Evolutionary conservation across 2,329 filamentous ascomycete species (phyloP), one percentile per base, ranked within the genome.

Genomic region (Aspergillus sp.): DNA sequence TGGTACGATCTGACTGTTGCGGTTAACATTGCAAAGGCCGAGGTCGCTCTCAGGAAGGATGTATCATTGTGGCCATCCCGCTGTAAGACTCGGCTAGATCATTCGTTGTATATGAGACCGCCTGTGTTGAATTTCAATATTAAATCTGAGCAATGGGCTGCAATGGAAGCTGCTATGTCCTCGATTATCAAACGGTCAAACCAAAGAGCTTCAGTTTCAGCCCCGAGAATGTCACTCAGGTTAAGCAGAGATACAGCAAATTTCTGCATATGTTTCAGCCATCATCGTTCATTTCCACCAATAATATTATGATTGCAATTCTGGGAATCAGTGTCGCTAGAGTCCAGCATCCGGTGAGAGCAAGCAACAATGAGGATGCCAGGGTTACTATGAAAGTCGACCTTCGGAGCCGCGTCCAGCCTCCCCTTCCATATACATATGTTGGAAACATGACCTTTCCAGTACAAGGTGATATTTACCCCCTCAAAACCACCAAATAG

Each of bases 341-440:
- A 15, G 41, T 41, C 3, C 35, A 30, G 10, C 5, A 43, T 22
- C 15, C n/a, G 41, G 10, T 1, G 25, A 30, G 25, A 30, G 25
- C 25, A 30, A 30, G 25, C 10, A 30, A 20, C 32, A 15, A 38
- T 15, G 12, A 38, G 2, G 17, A 38, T 9, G 25, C 33, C 13
- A 19, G 20, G 2, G 39, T 47, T 2, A 25, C 37, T 5, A 47
- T 47, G 42, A 35, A 32, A 4, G 41, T 43, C 12, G 41, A 50
- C 13, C 35, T 50, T 7, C 48, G 48, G 5, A 33, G 20, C 20
- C 45, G 41, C 9, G 37, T 47, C 22, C 42, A 30, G 9, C 42
- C 44, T 15, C 42, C 41, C 7, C 44, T 41, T n/a, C 45, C 45
- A 13, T 23, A 50, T n/a, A 47, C 35, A 5, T 50, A 47, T 35